These are phyloP conservation scores for Gymnopilus dilepis DNA, from an alignment of 768 basidiomycete species.

Conservation along the genomic window DNA sequence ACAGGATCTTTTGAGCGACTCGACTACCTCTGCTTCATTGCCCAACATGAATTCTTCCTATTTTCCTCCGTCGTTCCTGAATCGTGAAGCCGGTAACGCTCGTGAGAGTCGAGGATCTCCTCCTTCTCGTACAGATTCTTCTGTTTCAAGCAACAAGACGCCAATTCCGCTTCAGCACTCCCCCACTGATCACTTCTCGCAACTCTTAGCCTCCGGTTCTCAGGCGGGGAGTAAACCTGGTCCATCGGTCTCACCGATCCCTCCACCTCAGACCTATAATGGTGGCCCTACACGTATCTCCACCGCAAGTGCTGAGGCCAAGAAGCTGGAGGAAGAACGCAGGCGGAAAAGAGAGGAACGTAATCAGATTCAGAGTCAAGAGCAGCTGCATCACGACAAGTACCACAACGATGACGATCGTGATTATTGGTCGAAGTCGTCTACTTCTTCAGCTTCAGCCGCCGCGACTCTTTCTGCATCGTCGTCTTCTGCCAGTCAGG, in stretches of 20 bases:
- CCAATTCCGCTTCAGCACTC: neutral
- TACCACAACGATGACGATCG: slow-evolving; percentile 19
- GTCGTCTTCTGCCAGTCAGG: slow-evolving; percentile 16
- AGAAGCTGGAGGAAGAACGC: slow-evolving; percentile 53
- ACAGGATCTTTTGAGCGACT: slow-evolving; percentile 51
- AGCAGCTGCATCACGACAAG: slow-evolving; percentile 27
- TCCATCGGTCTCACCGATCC: slow-evolving; percentile 7
- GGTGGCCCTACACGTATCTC: slow-evolving; percentile 34
- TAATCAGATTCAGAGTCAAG: slow-evolving; percentile 33
- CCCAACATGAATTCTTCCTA: slow-evolving; percentile 38
- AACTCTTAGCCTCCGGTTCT: slow-evolving; percentile 7
- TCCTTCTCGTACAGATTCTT: slow-evolving; percentile 16
- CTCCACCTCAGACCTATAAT: neutral
- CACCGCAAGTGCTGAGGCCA: slow-evolving; percentile 58
- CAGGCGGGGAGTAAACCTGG: neutral
- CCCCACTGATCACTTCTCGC: neutral
- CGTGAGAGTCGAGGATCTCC: slow-evolving; percentile 15
- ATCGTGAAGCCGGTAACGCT: slow-evolving; percentile 13
- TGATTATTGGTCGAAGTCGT: slow-evolving; percentile 12
- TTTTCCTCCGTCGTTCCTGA: slow-evolving; percentile 29
- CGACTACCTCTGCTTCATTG: slow-evolving; percentile 47
- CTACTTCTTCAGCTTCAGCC: neutral
- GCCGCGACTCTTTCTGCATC: neutral
- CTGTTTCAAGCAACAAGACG: slow-evolving; percentile 14
- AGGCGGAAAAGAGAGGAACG: slow-evolving; percentile 29